phyloP scores from a whole-genome alignment of 441 rosid species.

The Viola pubescens region DNA sequence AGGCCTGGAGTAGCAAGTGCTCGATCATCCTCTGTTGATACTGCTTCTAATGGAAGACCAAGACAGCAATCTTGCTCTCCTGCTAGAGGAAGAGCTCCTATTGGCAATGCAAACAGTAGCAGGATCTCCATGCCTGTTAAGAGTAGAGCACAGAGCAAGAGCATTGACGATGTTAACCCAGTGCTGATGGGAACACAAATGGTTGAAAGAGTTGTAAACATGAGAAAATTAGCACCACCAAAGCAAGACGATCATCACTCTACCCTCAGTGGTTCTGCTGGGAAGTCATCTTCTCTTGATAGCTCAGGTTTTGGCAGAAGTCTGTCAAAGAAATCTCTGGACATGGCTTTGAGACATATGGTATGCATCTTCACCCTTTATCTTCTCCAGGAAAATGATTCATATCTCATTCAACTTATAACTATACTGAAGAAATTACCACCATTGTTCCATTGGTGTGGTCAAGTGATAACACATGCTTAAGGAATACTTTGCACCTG shows the following conservation, averaged over 20 bases:
- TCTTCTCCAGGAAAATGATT: neutral
- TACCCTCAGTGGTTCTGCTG: conserved; percentile 26
- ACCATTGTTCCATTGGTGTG: no score
- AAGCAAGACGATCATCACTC: conserved; percentile 36
- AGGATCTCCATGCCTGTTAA: conserved; percentile 28
- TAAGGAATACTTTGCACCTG: no score
- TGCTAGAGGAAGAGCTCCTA: conserved; percentile 40
- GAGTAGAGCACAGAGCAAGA: conserved; percentile 24
- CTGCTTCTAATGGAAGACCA: conserved; percentile 32
- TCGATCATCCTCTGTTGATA: conserved; percentile 34
- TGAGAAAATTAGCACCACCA: conserved; percentile 82
- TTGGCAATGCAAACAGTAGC: conserved; percentile 19
- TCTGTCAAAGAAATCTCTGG: conserved; percentile 68
- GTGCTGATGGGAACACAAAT: conserved; percentile 64
- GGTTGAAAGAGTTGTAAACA: conserved; percentile 90
- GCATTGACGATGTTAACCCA: conserved; percentile 58
- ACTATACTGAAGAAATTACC: no score
- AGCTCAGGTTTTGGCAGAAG: conserved; percentile 67
- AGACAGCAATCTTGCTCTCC: conserved; percentile 67
- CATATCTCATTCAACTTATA: neutral
- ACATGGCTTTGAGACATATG: conserved; percentile 86
- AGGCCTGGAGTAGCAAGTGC: conserved; percentile 37
- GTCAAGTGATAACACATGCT: no score
- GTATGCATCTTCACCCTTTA: conserved; percentile 26
- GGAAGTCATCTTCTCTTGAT: conserved; percentile 39